Conservation (phyloP, 768 basidiomycete species). For the Flagelloscypha sp. region DNA sequence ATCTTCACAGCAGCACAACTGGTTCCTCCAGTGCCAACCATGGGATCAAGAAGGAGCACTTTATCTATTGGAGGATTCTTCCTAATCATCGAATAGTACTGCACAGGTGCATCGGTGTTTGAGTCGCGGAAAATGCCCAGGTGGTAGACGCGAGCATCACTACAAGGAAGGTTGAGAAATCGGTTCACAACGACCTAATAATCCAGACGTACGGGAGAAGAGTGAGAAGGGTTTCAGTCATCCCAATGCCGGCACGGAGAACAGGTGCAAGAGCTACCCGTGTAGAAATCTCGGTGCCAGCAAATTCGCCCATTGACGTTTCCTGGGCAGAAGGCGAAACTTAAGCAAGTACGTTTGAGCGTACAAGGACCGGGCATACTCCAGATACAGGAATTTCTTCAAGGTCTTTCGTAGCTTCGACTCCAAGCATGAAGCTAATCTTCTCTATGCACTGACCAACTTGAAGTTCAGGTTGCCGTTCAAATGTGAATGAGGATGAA, state of each 20-base stretch:
- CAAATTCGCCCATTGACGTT: slow-evolving; percentile 76
- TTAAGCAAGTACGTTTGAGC: slow-evolving; percentile 3
- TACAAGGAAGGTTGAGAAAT: too few species aligned
- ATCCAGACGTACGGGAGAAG: slow-evolving; percentile 66
- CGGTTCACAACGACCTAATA: neutral
- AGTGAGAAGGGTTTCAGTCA: slow-evolving; percentile 80
- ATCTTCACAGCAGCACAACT: slow-evolving; percentile 81
- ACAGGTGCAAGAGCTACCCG: slow-evolving; percentile 85
- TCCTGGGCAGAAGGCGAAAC: too few species aligned
- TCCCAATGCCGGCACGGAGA: slow-evolving; percentile 86
- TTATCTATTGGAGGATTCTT: slow-evolving; percentile 65
- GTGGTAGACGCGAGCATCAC: slow-evolving; percentile 81
- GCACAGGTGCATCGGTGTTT: slow-evolving; percentile 74
- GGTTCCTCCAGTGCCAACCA: slow-evolving; percentile 93
- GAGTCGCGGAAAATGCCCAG: slow-evolving; percentile 87
- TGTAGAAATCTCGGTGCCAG: slow-evolving; percentile 65
- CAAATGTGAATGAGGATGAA: too few species aligned
- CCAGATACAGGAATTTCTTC: slow-evolving; percentile 56
- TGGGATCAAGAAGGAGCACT: slow-evolving; percentile 84
- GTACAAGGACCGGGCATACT: slow-evolving; percentile 30
- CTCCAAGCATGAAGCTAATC: slow-evolving; percentile 71
- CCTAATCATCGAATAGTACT: slow-evolving; percentile 87
- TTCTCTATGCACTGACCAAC: slow-evolving; percentile 59
- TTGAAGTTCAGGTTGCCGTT: too few species aligned
- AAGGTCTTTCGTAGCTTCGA: slow-evolving; percentile 70